These are phyloP conservation scores for Claviceps sp. DNA, from an alignment of 2,329 filamentous ascomycete genomes.

Conservation along the genomic window DNA sequence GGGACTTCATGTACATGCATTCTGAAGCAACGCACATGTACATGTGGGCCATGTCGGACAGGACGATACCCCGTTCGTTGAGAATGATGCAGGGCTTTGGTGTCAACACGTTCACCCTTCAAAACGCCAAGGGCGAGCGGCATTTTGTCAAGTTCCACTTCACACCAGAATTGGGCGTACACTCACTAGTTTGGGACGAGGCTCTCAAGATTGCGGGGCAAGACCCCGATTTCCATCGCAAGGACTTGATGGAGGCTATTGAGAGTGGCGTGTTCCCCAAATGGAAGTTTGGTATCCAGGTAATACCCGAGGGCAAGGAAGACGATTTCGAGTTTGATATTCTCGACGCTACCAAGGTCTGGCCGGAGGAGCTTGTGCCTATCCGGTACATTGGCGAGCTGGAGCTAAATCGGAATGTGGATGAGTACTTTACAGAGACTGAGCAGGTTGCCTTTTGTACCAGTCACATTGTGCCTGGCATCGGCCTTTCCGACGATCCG, in stretches of 20 bases:
- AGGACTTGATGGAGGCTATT: slow-evolving; percentile 64
- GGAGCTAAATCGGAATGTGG: slow-evolving; percentile 65
- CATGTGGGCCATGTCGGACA: slow-evolving; percentile 67
- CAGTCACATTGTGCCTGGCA: slow-evolving; percentile 63
- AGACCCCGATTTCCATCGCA: slow-evolving; percentile 71
- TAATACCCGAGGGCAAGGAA: slow-evolving; percentile 55
- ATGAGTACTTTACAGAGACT: slow-evolving; percentile 71
- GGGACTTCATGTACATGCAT: slow-evolving; percentile 54
- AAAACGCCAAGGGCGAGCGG: slow-evolving; percentile 53
- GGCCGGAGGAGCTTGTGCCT: slow-evolving; percentile 66
- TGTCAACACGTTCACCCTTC: slow-evolving; percentile 63
- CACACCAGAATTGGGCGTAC: slow-evolving; percentile 60
- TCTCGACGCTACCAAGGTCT: slow-evolving; percentile 73
- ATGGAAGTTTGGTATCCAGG: slow-evolving; percentile 76
- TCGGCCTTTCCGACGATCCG: slow-evolving; percentile 65
- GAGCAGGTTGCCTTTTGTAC: slow-evolving; percentile 80
- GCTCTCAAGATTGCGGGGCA: slow-evolving; percentile 60
- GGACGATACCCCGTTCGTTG: slow-evolving; percentile 58
- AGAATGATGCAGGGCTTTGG: slow-evolving; percentile 83
- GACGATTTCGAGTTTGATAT: slow-evolving; percentile 77
- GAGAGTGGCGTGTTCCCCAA: slow-evolving; percentile 56
- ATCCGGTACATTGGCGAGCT: slow-evolving; percentile 67
- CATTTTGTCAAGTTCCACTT: slow-evolving; percentile 69
- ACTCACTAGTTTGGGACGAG: slow-evolving; percentile 69
- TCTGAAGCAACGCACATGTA: slow-evolving; percentile 66